A percentile compares a stretch with the other conserved stretches of the same genome.
Evolutionary conservation across 2,329 filamentous ascomycete genomes (phyloP).

Genomic region (Ascochyta fabae): DNA sequence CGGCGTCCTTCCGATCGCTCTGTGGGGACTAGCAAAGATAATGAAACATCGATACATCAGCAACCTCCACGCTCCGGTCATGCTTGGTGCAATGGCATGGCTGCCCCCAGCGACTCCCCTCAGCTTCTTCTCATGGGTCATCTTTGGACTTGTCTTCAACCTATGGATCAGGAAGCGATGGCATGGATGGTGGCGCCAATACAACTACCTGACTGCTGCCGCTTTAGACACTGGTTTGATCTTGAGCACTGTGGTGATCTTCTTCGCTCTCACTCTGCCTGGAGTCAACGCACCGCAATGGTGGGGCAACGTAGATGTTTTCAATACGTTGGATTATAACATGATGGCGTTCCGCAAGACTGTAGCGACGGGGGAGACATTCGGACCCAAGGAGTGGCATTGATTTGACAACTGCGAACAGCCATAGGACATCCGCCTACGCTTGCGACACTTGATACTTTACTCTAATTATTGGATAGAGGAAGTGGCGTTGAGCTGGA

Average conservation of each 20-base stretch:
- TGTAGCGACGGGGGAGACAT: conserved; percentile 23
- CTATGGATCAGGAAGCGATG: conserved; percentile 28
- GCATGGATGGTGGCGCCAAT: conserved; percentile 33
- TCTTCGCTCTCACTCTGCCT: conserved; percentile 33
- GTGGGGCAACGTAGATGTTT: conserved; percentile 32
- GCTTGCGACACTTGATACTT: no score
- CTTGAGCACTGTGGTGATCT: conserved; percentile 34
- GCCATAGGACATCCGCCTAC: neutral
- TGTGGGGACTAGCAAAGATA: conserved; percentile 55
- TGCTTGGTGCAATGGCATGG: conserved; percentile 65
- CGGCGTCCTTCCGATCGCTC: conserved; percentile 57
- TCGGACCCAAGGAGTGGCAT: conserved; percentile 28
- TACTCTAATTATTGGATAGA: no score
- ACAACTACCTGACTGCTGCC: conserved; percentile 34
- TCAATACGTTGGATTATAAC: conserved; percentile 24
- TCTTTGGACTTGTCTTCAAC: conserved; percentile 36
- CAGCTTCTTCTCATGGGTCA: conserved; percentile 34
- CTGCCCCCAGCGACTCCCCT: conserved; percentile 59
- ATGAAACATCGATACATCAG: conserved; percentile 59
- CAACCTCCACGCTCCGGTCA: conserved; percentile 63
- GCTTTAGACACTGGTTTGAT: conserved; percentile 36
- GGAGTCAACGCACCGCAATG: conserved; percentile 31
- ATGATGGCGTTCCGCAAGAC: conserved; percentile 25
- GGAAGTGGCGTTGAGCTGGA: no score
- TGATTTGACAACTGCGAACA: neutral